Evolutionary conservation across 371 early-diverging fungal species (phyloP).

Genomic region (Rhizoclosmatium hyalinum): DNA sequence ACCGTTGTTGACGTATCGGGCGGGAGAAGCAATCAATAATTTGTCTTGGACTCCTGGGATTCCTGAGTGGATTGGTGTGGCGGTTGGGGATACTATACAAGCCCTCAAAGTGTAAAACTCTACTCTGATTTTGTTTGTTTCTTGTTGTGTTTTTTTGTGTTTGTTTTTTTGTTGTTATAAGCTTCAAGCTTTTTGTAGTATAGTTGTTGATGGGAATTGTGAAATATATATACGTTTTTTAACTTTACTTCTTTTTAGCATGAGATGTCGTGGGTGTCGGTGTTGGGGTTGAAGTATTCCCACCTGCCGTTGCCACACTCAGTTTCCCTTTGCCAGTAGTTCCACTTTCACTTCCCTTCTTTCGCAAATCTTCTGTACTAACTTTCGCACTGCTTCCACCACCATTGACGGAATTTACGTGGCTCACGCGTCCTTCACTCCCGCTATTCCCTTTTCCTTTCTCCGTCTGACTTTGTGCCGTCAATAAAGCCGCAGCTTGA

Average conservation of each 20-base stretch:
- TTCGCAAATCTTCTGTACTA: conserved; percentile 1
- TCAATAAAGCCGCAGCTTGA: not conserved
- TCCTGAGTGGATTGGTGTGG: conserved; percentile 81
- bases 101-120: conserved; percentile 44
- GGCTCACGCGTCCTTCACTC: not conserved
- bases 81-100: conserved; percentile 44
- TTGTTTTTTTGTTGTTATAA: not conserved
- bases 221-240: not conserved
- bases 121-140: too few species aligned
- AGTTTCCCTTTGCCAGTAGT: not conserved
- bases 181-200: not conserved
- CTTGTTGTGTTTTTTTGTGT: not conserved
- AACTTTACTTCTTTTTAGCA: not conserved
- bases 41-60: conserved; percentile 72
- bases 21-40: conserved; percentile 74
- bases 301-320: not conserved
- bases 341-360: not conserved
- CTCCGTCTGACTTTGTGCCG: not conserved
- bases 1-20: conserved; percentile 74
- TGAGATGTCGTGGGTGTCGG: not conserved
- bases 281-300: not conserved
- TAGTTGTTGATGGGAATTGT: too few species aligned
- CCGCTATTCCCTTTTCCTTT: not conserved
- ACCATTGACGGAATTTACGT: not conserved
- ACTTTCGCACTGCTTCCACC: not conserved